phyloP scores from a whole-genome alignment of 169 alveolate genomes.

The Cyclospora cayetanensis region DNA sequence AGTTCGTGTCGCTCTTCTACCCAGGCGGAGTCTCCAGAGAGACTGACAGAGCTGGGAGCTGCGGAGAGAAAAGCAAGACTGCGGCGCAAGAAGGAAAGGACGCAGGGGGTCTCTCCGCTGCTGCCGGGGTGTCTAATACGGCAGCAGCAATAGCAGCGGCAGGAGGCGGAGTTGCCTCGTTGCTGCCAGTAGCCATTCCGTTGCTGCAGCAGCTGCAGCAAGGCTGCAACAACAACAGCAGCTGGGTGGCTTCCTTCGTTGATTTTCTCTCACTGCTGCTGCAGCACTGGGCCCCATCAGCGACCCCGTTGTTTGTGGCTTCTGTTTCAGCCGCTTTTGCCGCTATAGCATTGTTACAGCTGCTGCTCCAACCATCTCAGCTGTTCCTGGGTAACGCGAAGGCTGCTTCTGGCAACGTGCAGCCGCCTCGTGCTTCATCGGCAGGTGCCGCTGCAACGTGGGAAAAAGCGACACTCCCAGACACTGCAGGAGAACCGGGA shows the following conservation, averaged over 20 bases:
- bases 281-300: slow-evolving; percentile 54
- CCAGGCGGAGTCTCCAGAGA: slow-evolving; percentile 13
- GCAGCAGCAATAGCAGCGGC: slow-evolving; percentile 43
- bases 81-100: neutral
- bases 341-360: slow-evolving; percentile 31
- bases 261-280: slow-evolving; percentile 43
- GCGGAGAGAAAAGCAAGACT: too few species aligned
- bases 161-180: slow-evolving; percentile 16
- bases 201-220: slow-evolving; percentile 62
- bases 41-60: neutral
- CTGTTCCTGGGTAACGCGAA: neutral
- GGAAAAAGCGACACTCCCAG: slow-evolving; percentile 10
- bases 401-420: neutral
- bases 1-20: slow-evolving; percentile 23
- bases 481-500: slow-evolving; percentile 18
- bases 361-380: slow-evolving; percentile 21
- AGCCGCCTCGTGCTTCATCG: neutral
- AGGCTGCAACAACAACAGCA: slow-evolving; percentile 32
- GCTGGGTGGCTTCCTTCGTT: slow-evolving; percentile 17
- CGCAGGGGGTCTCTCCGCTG: neutral
- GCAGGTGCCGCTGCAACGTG: slow-evolving; percentile 1
- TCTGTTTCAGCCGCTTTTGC: slow-evolving; percentile 52
- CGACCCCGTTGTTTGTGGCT: slow-evolving; percentile 28
- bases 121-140: neutral
- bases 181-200: slow-evolving; percentile 22